phyloP scores from a whole-genome alignment of 345 rosid genomes.

The Rhizophora apiculata region DNA sequence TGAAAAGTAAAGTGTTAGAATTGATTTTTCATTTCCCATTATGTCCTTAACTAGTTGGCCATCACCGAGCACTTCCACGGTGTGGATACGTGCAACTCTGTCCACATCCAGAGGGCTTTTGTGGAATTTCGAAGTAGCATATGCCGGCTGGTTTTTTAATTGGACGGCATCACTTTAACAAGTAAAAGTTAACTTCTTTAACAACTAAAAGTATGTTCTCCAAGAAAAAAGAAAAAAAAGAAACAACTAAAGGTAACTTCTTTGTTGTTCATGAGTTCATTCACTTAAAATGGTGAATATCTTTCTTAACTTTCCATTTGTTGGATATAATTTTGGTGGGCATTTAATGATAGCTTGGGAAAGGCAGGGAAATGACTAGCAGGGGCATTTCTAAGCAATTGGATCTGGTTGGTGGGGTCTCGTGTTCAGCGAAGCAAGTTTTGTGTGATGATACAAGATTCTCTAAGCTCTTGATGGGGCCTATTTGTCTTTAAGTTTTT shows the following conservation, averaged over 20 bases:
- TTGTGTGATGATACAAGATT: constrained; percentile 53
- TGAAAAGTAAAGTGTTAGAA: constrained; percentile 21
- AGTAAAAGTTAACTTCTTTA: constrained; percentile 23
- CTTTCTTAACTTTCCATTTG: constrained; percentile 10
- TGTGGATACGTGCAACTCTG: background rate
- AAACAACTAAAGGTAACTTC: constrained; percentile 18
- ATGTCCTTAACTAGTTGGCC: constrained; percentile 9
- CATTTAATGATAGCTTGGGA: constrained; percentile 56
- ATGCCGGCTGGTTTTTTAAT: constrained; percentile 19
- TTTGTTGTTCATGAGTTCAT: constrained; percentile 24
- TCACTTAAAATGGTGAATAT: constrained; percentile 4
- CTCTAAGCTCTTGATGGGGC: constrained; percentile 47
- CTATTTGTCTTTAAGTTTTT: constrained; percentile 26
- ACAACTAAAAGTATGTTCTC: too few relatives aligned
- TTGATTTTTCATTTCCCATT: constrained; percentile 15
- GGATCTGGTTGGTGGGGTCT: constrained; percentile 43
- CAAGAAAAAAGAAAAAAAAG: too few relatives aligned
- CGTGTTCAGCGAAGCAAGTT: constrained; percentile 44
- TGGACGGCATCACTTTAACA: constrained; percentile 23
- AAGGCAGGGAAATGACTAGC: constrained; percentile 44
- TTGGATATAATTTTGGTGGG: constrained; percentile 28
- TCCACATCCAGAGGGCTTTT: constrained; percentile 28
- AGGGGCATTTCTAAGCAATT: constrained; percentile 38
- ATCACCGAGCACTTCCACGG: background rate
- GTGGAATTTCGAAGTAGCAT: constrained; percentile 5